Evolutionary conservation across 371 early-diverging fungal genomes (phyloP), one percentile per base, ranked within the genome.

Genomic region (Mucor circinelloides): DNA sequence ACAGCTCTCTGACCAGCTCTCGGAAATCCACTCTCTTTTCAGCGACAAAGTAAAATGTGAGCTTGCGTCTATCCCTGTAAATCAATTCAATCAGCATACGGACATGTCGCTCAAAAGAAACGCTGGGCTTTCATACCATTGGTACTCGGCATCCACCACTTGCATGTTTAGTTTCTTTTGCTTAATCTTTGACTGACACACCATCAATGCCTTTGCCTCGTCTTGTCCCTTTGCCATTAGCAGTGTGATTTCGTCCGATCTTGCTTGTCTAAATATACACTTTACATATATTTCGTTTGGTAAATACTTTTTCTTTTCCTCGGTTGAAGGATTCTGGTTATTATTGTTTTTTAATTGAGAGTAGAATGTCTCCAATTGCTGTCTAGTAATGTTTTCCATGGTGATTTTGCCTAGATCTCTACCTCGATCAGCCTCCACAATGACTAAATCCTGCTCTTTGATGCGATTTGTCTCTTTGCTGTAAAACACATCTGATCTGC

Each of bases 11-110:
- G 58, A 99, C 99, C 32, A 99, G 87, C 72, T 99, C 99, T 59
- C 99, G 90, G 78, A 99, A 99, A 81, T 99, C 99, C 58, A 99
- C 94, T 42, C 99, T 88, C 60, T 92, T 90, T 54, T 96, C 97
- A n/a, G 97, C 95, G 6, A 93, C 88, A 81, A 96, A 98, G 77
- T 94, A 97, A 70, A 97, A 97, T 1, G 97, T 98, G 59, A 98
- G 83, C 85, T 97, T 97, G 74, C 95, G 93, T n/a, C 97, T 89
- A 82, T 98, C 98, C 93, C 92, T 91, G 36, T n/a, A 60, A 10
- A 38, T 15, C 9, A 50, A 2, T 25, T 50, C 12, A 50, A 50
- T 19, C 8, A 42, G 5, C 42, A 42, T 6, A 17, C 13, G 0
- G 36, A 10, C 36, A 36, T 36, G 13, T 13, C 13, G 36, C 36